Evolutionary conservation across 768 basidiomycete genomes (phyloP), one percentile per base, ranked within the genome.

Genomic region (Serpula lacrymans): DNA sequence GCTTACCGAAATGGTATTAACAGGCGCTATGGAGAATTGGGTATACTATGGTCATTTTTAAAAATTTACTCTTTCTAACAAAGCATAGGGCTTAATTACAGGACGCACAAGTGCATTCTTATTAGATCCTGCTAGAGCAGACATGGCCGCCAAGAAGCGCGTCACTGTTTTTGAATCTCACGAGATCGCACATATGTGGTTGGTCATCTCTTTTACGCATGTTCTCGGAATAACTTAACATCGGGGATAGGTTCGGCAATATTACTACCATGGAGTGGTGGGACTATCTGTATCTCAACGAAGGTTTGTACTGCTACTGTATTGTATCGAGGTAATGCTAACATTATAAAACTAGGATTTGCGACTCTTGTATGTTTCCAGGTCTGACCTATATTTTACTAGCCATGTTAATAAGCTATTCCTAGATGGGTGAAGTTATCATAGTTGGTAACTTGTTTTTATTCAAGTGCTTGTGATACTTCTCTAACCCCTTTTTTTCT

Each of bases 231-330:
- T n/a, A n/a, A n/a, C n/a, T n/a, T n/a, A n/a, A n/a, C n/a, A n/a
- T n/a, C n/a, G n/a, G 4, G 14, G 49, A 29, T 11, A 51, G 88
- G 89, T 95, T 94, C 51, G 93, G 92, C 18, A 84, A 95, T 57
- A 86, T 96, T 52, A 85, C 88, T 5, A 95, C 91, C 0, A 93
- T 94, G 91, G 78, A 79, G 53, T 91, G 89, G 88, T 92, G 88
- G 88, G 80, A 87, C 46, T 82, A 87, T 59, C 71, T 90, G 34
- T 88, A 87, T 60, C 64, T 88, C 42, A 88, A 87, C 47, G 86
- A 88, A 75, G 84, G 80, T 77, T 37, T 24, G 63, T 42, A 13
- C 21, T 14, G n/a, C 33, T 31, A 3, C 24, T 12, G 13, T 16
- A 23, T 25, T 31, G 14, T 17, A 14, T 25, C 9, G 29, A 37